Base-by-base conservation (phyloP, 768 basidiomycete genomes). In the Mycena belliarum region DNA sequence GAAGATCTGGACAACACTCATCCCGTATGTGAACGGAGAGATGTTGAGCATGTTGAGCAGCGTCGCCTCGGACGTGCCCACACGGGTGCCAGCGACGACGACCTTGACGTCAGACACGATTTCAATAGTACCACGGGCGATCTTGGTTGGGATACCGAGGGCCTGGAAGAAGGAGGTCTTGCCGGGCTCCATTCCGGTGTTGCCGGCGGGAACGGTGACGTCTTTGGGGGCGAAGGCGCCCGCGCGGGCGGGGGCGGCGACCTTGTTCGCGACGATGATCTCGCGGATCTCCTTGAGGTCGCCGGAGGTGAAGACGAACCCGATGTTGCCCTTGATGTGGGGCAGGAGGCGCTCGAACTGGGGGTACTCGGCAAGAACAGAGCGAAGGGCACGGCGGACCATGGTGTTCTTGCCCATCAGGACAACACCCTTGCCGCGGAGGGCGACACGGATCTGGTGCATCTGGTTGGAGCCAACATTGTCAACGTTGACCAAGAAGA, bases 81-180 rank as follows among this genome's bases (percentile, higher is more conserved):
- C 97, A 81, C 93, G 92, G 65, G 86, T 88, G 60, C 95, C 95
- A 52, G 88, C 92, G 44, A 78, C 77, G 70, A 99, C 93, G 80
- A 99, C 95, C 79, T 95, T 88, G 71, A 98, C 89, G 71, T 98
- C 95, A 64, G 88, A 84, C 59, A 97, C 93, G 73, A 98, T 99
- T 93, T 99, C 97, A 68, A 99, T 98, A 53, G 97, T 98, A 83
- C 97, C 97, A 87, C 97, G 91, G 49, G 97, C 95, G 65, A 99
- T 98, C 86, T 99, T 99, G 75, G 97, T 99, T 45, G 97, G 96
- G 76, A 99, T 95, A 81, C 91, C 89, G 71, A 99, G 89, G 56
- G 97, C 97, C 83, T 99, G 97, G 93, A 99, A 99, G 93, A 98
- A 99, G 68, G 97, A 97, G 60, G 97, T 99, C 85, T 99, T 99